Base-by-base conservation (phyloP, 495 filamentous ascomycete genomes). In the Neurospora tetrasperma region DNA sequence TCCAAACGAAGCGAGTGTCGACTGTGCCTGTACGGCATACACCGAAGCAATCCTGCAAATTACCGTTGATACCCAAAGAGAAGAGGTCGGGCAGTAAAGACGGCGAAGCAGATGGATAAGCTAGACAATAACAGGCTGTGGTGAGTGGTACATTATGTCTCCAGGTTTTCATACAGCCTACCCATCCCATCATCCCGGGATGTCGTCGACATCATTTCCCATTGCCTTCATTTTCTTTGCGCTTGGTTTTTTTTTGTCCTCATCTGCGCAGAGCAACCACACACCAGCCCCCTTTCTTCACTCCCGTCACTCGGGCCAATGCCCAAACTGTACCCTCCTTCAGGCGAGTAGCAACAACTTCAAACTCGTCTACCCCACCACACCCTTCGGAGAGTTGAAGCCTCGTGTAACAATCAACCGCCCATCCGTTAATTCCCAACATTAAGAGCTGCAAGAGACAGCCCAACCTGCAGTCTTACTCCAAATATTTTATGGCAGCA, bases 41-140 rank as follows among this genome's bases (percentile, higher is more conserved):
- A 66, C 54, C 9, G 0, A 35, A 35, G 27, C 6, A 7, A 66
- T 66, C 27, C 27, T 66, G 54, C 54, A 66, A 66, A 66, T 66
- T 66, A 9, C 54, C 69, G 70, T 81, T 80, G 80, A 43, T 81
- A 80, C 80, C 80, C 78, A 81, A 81, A 73, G 71, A 18, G 72
- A 73, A 42, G 44, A 68, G 73, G 73, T 81, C 78, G 77, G 80
- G 80, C 78, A 81, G 71, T 70, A 80, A 81, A 76, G 68, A 59
- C 70, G 72, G 75, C 46, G 66, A 73, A 70, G 54, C 70, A 69
- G 59, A 35, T 18, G 54, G 14, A 62, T 62, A 31, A 31, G 12
- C 23, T 31, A 62, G 54, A 62, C 23, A 35, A 31, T 12, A 35
- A 27, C 14, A 62, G 27, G 54, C 69, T 23, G 72, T 72, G 31